Percentiles rank a stretch among this genome's conserved stretches.
Conservation (phyloP, 305 asterid species). For the Caryopteris hybrid region DNA sequence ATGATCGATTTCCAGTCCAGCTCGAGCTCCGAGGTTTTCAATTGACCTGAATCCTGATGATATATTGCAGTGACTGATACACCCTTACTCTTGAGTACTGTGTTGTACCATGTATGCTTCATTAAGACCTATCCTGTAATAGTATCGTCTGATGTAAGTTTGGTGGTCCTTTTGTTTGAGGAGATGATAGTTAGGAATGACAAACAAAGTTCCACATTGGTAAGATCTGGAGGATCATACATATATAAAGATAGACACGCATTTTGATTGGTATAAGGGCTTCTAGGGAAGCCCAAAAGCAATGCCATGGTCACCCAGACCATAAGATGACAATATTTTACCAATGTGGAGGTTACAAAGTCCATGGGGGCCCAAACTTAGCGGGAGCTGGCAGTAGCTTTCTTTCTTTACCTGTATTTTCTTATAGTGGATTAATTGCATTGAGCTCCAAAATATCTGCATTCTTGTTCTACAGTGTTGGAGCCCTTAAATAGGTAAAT, state of each 20-base stretch:
- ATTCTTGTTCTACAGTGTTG: neutral
- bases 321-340: neutral
- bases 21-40: too few relatives aligned
- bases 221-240: too few relatives aligned
- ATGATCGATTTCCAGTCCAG: too few relatives aligned
- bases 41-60: too few relatives aligned
- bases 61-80: too few relatives aligned
- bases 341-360: neutral
- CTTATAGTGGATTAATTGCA: neutral
- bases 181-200: too few relatives aligned
- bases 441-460: neutral
- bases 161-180: too few relatives aligned
- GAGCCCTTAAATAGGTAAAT: neutral
- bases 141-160: too few relatives aligned
- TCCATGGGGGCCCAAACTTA: neutral
- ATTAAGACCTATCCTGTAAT: too few relatives aligned
- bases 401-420: neutral
- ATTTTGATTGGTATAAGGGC: neutral
- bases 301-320: neutral
- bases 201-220: too few relatives aligned
- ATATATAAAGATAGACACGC: neutral
- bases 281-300: neutral
- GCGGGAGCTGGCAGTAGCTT: neutral
- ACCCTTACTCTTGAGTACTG: too few relatives aligned
- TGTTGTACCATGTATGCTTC: too few relatives aligned